Evolutionary conservation across 768 basidiomycete genomes (phyloP), one percentile per base, ranked within the genome.

Genomic region (Suillus bovinus): DNA sequence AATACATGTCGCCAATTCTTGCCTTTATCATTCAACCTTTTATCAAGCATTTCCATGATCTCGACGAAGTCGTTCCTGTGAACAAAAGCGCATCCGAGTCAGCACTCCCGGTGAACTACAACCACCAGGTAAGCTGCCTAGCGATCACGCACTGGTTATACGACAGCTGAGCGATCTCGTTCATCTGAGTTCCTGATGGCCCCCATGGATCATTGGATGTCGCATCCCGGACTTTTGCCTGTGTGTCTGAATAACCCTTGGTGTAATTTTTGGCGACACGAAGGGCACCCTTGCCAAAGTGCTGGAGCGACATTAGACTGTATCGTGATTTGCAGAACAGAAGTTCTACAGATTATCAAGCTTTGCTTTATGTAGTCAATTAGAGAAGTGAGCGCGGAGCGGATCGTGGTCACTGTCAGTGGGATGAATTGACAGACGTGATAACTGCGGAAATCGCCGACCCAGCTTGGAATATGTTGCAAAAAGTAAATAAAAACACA

Each of bases 1-100:
- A 97, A 99, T 62, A 99, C 96, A 81, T 99, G 97, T 58, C 96
- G 85, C 97, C 97, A 99, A 70, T 99, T 98, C 86, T 99, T 99
- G 41, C 97, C 97, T 82, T 97, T 99, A 80, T 99, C 97, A 69
- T 95, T 95, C 64, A 99, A 79, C 58, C 97, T 88, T 78, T 99
- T 99, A 78, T 99, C 97, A 55, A 99, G 83, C 94, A 98, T 97
- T 81, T 99, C 97, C 94, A 99, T 98, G 71, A 99, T 93, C 79
- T 99, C 97, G 14, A 99, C 94, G 74, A 99, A 99, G 70, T 99
- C 96, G 63, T 88, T 90, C 77, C 95, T 84, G 61, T 20, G 54
- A 49, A 50, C 16, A 29, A 60, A 3, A n/a, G 31, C 57, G 5
- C 41, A 60, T 24, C n/a, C n/a, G n/a, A n/a, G n/a, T n/a, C 17